These are phyloP conservation scores for Plantago ovata DNA, from an alignment of 257 asterid species.

Conservation along the genomic window DNA sequence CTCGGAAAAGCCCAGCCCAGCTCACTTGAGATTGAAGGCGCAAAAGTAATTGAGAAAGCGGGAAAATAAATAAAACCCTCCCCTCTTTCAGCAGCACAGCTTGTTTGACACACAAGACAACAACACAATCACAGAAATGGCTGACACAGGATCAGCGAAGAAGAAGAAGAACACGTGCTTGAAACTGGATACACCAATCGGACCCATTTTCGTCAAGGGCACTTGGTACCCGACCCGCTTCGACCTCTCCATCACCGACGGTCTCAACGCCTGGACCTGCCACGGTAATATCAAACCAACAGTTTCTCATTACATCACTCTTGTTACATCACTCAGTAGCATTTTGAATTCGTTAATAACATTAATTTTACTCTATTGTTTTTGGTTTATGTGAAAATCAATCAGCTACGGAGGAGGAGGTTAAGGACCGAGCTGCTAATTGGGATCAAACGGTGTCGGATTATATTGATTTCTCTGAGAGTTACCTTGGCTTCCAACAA, in stretches of 20 bases:
- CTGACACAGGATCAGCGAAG: too few species aligned
- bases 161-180: slow-evolving; percentile 60
- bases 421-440: slow-evolving; percentile 73
- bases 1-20: too few species aligned
- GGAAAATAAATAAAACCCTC: too few species aligned
- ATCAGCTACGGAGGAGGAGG: slow-evolving; percentile 79
- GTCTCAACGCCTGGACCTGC: slow-evolving; percentile 72
- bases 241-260: slow-evolving; percentile 68
- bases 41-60: too few species aligned
- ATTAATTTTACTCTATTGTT: too few species aligned
- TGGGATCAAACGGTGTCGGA: slow-evolving; percentile 86
- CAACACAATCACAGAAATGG: too few species aligned
- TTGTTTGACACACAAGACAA: too few species aligned
- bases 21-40: too few species aligned
- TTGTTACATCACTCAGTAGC: too few species aligned
- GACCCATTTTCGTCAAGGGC: slow-evolving; percentile 69
- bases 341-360: too few species aligned
- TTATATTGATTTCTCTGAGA: slow-evolving; percentile 72
- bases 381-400: slow-evolving; percentile 1
- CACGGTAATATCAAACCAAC: slow-evolving; percentile 33
- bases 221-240: slow-evolving; percentile 72
- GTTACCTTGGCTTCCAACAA: slow-evolving; percentile 76
- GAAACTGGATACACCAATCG: slow-evolving; percentile 46
- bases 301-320: background rate
- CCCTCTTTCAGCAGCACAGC: background rate